Conservation (phyloP, 164 flowering plant species). For the Chimonanthus salicifolius region DNA sequence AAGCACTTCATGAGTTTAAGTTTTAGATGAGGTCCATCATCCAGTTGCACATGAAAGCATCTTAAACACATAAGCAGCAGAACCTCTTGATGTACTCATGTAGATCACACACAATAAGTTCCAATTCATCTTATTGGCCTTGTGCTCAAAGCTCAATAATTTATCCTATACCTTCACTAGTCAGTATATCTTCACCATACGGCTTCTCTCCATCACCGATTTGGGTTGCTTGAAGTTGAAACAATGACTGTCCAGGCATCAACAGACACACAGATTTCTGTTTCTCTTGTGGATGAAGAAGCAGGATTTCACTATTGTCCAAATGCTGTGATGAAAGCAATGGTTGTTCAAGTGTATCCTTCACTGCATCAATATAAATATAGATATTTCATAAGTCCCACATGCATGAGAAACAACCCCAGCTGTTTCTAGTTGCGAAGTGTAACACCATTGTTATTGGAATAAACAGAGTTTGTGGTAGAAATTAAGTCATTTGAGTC, state of each 20-base stretch:
- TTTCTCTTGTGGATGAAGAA: neutral
- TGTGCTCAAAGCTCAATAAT: neutral
- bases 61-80: neutral
- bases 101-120: neutral
- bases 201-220: neutral
- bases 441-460: neutral
- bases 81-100: neutral
- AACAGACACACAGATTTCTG: slow-evolving; percentile 4
- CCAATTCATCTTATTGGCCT: neutral
- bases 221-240: neutral
- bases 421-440: neutral
- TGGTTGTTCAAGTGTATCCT: neutral
- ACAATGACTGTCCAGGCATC: slow-evolving; percentile 2
- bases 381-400: neutral
- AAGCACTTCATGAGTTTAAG: neutral
- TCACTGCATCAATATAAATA: slow-evolving; percentile 5
- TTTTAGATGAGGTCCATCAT: neutral
- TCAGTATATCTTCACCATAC: neutral
- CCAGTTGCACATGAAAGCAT: neutral
- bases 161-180: slow-evolving; percentile 5
- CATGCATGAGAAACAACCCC: neutral
- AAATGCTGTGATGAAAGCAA: neutral
- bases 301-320: too few species aligned
- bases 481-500: too few species aligned
- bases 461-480: neutral